Conservation (phyloP, 2,329 filamentous ascomycete species). For the Pestalotiopsis sp. region DNA sequence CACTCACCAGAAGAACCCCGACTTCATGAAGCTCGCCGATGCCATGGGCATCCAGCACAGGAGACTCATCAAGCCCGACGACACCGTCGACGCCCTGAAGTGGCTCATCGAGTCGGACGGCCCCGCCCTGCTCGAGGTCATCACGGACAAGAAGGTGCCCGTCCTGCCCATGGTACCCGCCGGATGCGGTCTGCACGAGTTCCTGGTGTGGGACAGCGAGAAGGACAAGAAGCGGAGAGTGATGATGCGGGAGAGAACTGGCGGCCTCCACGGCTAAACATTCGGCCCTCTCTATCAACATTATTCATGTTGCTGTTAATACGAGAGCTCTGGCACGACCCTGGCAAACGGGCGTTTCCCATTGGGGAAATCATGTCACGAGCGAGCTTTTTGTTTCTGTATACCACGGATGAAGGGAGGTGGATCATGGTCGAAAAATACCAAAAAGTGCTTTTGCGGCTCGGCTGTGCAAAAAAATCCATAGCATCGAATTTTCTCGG, state of each 20-base stretch:
- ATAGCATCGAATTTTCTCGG: not conserved
- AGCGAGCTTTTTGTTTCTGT: not conserved
- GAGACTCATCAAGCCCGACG: slow-evolving; percentile 70
- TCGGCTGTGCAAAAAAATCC: not conserved
- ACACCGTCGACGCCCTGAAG: slow-evolving; percentile 74
- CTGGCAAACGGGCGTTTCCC: not conserved
- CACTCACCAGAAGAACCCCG: slow-evolving; percentile 92
- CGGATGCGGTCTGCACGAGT: slow-evolving; percentile 86
- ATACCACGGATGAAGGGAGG: not conserved
- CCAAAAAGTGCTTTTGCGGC: not conserved
- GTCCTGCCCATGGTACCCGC: slow-evolving; percentile 97
- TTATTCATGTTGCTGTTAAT: not conserved
- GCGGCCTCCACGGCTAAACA: slow-evolving; percentile 33
- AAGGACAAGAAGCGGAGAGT: slow-evolving; percentile 16
- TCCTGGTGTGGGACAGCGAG: slow-evolving; percentile 78
- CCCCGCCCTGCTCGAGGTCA: slow-evolving; percentile 88
- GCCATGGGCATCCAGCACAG: slow-evolving; percentile 84
- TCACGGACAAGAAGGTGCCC: slow-evolving; percentile 88
- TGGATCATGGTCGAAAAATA: not conserved
- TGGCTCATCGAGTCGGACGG: slow-evolving; percentile 90
- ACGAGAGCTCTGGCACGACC: not conserved
- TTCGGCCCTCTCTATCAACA: not conserved
- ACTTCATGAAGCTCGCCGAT: slow-evolving; percentile 91
- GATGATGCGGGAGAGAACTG: slow-evolving; percentile 47
- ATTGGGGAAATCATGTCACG: too few species aligned